Conservation (phyloP, 805 yeast genomes). For the Yamadazyma paraphyllophila region DNA sequence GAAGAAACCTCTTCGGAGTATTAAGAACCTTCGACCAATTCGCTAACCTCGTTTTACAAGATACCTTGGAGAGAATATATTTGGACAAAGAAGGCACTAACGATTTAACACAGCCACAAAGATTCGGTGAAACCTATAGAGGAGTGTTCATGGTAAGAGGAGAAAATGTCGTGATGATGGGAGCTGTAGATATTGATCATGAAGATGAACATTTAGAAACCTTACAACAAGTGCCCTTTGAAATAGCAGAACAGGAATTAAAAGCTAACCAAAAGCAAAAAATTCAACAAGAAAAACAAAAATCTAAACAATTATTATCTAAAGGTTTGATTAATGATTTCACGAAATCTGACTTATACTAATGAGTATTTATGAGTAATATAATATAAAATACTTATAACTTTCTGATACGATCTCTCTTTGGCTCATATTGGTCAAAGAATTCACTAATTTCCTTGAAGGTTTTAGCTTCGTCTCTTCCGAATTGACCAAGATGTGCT, state of each 20-base stretch:
- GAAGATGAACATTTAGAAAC: conserved; percentile 69
- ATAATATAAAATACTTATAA: conserved; percentile 15
- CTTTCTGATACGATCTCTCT: conserved; percentile 21
- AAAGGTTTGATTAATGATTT: conserved; percentile 59
- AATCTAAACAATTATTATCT: conserved; percentile 48
- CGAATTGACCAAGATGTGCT: conserved; percentile 59
- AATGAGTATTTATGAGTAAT: conserved; percentile 11
- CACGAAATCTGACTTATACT: conserved; percentile 54
- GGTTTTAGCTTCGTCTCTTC: conserved; percentile 43
- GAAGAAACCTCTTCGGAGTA: conserved; percentile 82
- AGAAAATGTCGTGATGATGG: conserved; percentile 90
- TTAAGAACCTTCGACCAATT: conserved; percentile 94
- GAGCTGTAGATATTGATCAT: conserved; percentile 85
- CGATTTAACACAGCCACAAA: conserved; percentile 26
- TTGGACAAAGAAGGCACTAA: conserved; percentile 40
- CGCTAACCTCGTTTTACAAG: conserved; percentile 89
- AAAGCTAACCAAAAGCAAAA: conserved; percentile 28
- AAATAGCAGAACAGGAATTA: conserved; percentile 52
- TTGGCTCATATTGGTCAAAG: conserved; percentile 23
- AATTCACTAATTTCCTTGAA: conserved; percentile 35
- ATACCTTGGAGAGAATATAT: conserved; percentile 82
- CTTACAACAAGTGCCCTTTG: conserved; percentile 58
- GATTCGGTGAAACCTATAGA: conserved; percentile 72
- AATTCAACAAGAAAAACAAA: conserved; percentile 42
- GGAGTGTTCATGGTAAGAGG: conserved; percentile 92